Percentiles rank a stretch among this genome's conserved stretches.
Conservation (phyloP, 257 asterid genomes). For the Nyctanthes arbortristis region DNA sequence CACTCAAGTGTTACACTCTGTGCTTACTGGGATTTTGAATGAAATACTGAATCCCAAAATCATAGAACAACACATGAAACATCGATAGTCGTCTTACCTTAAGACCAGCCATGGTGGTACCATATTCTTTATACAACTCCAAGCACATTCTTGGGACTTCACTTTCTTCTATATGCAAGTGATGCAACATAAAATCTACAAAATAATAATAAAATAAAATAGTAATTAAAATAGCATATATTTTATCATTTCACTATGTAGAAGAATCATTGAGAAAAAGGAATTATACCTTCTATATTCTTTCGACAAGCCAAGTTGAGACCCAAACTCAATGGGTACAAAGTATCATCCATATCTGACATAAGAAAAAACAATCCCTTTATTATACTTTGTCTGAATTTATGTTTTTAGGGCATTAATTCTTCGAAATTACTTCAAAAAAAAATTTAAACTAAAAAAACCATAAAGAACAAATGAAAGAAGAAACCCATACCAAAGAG, state of each 20-base stretch:
- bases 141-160: slow-evolving; percentile 75
- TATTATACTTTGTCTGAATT: background rate
- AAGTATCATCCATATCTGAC: slow-evolving; percentile 87
- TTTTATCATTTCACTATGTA: no score
- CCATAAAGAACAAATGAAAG: background rate
- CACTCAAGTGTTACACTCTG: no score
- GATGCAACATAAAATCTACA: slow-evolving; percentile 73
- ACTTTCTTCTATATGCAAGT: slow-evolving; percentile 63
- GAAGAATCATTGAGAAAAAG: background rate
- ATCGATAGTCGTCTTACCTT: slow-evolving; percentile 41
- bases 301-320: slow-evolving; percentile 76
- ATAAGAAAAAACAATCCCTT: background rate
- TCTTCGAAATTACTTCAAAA: background rate
- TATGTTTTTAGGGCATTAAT: background rate
- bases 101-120: slow-evolving; percentile 96
- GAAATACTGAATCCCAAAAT: background rate
- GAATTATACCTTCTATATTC: slow-evolving; percentile 63
- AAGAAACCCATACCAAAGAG: slow-evolving; percentile 54
- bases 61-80: background rate
- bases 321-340: slow-evolving; percentile 85
- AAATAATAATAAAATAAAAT: slow-evolving; percentile 3
- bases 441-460: background rate
- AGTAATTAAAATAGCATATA: background rate
- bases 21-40: background rate
- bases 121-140: slow-evolving; percentile 78